Base-by-base conservation (phyloP, 768 basidiomycete genomes). In the Calocera viscosa region DNA sequence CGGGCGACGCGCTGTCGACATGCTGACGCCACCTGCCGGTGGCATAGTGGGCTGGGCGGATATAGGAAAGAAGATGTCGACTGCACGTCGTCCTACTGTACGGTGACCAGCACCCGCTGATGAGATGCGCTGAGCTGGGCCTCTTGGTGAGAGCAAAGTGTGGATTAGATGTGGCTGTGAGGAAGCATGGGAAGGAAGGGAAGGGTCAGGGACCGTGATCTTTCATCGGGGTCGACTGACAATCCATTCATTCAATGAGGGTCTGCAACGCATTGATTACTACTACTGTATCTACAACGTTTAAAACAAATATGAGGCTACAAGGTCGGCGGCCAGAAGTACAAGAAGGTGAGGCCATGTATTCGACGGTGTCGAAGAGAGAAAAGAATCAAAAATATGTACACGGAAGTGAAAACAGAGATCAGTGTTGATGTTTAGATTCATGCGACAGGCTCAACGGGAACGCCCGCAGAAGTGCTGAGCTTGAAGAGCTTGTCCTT, bases 401-500 rank as follows among this genome's bases (percentile, higher is more conserved):
- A 60, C 53, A 60, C 30, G 5, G 7, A 32, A 14, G 19, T 8
- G 30, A 32, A 32, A 19, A 60, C 3, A 26, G 3, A 26, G 22
- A 32, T 28, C 22, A 3, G 11, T 60, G 26, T 32, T 28, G 53
- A 47, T 60, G 30, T 60, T 16, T 26, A 26, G 11, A 60, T 28
- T n/a, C 26, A 26, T 22, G 53, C 53, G 7, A 60, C 26, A 12
- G 53, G 53, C 26, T 60, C 53, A 14, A 60, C 53, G 5, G 53
- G 53, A 5, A 60, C 11, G 5, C 53, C 53, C 8, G 11, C 53
- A 16, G 53, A 60, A 2, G 53, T 60, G 24, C 53, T 22, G 14
- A 60, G 53, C 53, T 60, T 60, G 30, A 60, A 97, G 2, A 99
- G 82, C 74, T 83, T 91, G 70, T 86, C 83, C 77, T 93, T 95